Evolutionary conservation across 495 filamentous ascomycete species (phyloP).

Genomic region (Podospora pseudopauciseta): DNA sequence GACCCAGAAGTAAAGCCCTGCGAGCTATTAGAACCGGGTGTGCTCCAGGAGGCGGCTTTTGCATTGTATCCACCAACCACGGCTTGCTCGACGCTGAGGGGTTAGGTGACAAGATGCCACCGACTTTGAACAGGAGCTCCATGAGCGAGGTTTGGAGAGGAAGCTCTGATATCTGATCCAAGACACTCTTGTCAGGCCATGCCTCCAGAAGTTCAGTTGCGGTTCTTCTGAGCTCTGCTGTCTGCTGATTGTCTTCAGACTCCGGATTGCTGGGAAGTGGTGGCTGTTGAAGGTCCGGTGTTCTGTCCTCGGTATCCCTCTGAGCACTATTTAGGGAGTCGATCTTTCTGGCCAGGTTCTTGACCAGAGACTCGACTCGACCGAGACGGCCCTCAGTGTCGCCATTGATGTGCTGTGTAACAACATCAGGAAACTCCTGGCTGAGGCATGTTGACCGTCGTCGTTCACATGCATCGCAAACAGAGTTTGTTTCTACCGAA

Average conservation of each 20-base stretch:
- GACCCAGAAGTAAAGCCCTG: constrained; percentile 40
- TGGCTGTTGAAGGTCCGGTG: not conserved
- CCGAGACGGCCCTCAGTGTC: constrained; percentile 22
- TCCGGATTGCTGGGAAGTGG: not conserved
- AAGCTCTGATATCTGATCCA: not conserved
- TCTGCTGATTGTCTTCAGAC: not conserved
- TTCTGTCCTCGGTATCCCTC: not conserved
- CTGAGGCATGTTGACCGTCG: constrained; percentile 41
- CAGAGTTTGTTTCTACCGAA: constrained; percentile 25
- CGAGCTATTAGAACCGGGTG: constrained; percentile 48
- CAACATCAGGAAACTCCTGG: constrained; percentile 42
- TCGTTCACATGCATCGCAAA: constrained; percentile 43
- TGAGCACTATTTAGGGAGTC: not conserved
- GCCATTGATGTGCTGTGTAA: not conserved
- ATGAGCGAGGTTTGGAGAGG: not conserved
- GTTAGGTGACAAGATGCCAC: not conserved
- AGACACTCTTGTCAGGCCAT: not conserved
- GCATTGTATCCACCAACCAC: constrained; percentile 22
- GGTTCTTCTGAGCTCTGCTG: not conserved
- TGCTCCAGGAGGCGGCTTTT: constrained; percentile 33
- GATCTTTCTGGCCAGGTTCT: constrained; percentile 23
- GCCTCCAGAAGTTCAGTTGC: not conserved
- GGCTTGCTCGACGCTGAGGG: not conserved
- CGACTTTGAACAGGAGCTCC: not conserved
- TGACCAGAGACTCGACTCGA: constrained; percentile 30